phyloP scores from a whole-genome alignment of 148 eudicot genomes.

The Spergularia marina region DNA sequence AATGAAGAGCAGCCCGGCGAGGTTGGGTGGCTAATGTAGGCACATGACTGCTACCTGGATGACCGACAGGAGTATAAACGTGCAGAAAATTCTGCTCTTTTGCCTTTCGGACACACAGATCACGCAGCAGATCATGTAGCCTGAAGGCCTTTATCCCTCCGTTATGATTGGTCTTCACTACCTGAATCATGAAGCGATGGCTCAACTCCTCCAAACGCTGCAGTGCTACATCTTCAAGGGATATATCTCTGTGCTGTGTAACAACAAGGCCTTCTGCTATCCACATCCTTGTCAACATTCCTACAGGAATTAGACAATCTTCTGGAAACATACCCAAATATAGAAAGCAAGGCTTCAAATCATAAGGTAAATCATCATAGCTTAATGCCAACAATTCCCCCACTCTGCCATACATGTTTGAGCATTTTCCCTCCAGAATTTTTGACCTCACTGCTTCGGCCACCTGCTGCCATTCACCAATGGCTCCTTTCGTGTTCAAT shows the following conservation, averaged over 20 bases:
- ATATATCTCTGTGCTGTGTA: neutral
- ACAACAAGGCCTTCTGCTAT: conserved; percentile 28
- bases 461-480: conserved; percentile 17
- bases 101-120: conserved; percentile 31
- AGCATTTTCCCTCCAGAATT: conserved; percentile 5
- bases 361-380: conserved; percentile 21
- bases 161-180: conserved; percentile 17
- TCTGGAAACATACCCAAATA: conserved; percentile 28
- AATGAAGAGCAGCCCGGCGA: conserved; percentile 20
- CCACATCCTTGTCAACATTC: conserved; percentile 22
- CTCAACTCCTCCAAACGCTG: conserved; percentile 22
- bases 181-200: conserved; percentile 31
- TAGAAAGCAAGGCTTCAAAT: conserved; percentile 29
- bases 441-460: conserved; percentile 3
- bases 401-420: conserved; percentile 10
- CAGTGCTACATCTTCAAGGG: conserved; percentile 25
- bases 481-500: conserved; percentile 9
- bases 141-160: conserved; percentile 23
- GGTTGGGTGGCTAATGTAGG: neutral
- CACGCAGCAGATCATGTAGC: conserved; percentile 32
- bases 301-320: conserved; percentile 16
- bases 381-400: conserved; percentile 22
- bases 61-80: neutral
- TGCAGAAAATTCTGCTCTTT: conserved; percentile 29
- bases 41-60: neutral